Conservation (phyloP, 2,329 filamentous ascomycete species). For the Aspergillus viridinutans region DNA sequence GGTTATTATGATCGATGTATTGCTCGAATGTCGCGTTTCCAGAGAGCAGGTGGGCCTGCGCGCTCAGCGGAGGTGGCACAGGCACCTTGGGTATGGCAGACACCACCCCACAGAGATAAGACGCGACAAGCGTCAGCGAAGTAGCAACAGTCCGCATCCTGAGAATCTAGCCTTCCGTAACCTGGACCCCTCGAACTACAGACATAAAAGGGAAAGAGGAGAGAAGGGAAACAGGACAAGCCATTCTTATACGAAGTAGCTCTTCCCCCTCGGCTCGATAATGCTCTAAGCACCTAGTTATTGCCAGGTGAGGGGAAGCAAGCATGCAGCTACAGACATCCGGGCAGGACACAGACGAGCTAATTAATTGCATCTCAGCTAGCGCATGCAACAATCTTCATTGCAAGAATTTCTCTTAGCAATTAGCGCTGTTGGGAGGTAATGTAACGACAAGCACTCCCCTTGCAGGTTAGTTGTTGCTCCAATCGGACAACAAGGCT, state of each 20-base stretch:
- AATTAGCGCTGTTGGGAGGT: neutral
- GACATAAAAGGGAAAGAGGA: neutral
- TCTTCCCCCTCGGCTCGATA: neutral
- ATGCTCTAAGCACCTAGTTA: neutral
- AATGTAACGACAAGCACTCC: neutral
- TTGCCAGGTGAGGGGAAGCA: neutral
- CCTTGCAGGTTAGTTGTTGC: neutral
- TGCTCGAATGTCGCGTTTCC: slow-evolving; percentile 46
- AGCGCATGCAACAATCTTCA: neutral
- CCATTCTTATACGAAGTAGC: neutral
- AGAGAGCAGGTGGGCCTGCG: neutral
- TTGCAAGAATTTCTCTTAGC: neutral
- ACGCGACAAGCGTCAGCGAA: neutral
- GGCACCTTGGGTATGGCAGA: neutral
- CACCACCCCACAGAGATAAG: neutral
- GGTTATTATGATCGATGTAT: slow-evolving; percentile 56
- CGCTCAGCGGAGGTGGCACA: neutral
- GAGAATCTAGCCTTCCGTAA: neutral
- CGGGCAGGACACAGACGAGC: neutral
- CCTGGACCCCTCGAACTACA: neutral
- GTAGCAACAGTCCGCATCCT: neutral
- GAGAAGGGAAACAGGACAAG: neutral
- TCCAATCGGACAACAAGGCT: neutral
- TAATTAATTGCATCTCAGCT: neutral
- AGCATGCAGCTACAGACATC: neutral